phyloP scores from a whole-genome alignment of 2,329 filamentous ascomycete species.

The Westerdykella aurantiaca region DNA sequence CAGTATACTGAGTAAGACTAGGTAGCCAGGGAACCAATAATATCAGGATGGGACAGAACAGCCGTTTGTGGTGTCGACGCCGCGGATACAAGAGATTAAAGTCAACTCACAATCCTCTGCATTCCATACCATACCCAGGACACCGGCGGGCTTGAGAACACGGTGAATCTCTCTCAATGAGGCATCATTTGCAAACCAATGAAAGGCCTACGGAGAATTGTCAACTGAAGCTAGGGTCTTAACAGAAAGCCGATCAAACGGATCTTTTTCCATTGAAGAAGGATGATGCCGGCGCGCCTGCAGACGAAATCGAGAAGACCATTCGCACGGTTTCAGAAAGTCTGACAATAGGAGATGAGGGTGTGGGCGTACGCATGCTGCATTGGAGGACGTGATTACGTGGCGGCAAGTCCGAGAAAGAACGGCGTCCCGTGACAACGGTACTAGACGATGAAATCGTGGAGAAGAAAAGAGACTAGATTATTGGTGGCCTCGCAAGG shows the following conservation, averaged over 20 bases:
- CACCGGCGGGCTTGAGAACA: slow-evolving; percentile 55
- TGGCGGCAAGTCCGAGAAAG: not conserved
- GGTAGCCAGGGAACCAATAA: no score
- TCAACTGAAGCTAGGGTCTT: no score
- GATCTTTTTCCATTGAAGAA: no score
- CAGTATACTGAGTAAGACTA: no score
- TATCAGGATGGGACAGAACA: no score
- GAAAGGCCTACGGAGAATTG: slow-evolving; percentile 30
- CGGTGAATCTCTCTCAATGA: slow-evolving; percentile 62
- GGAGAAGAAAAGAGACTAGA: no score
- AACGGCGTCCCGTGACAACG: not conserved
- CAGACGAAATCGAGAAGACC: no score
- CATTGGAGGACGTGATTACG: not conserved
- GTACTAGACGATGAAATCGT: not conserved
- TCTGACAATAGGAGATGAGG: not conserved
- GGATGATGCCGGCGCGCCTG: no score
- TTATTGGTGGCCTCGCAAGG: no score
- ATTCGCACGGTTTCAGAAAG: no score
- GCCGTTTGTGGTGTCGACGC: not conserved
- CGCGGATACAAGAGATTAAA: not conserved
- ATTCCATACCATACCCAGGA: slow-evolving; percentile 67
- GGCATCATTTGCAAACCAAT: slow-evolving; percentile 61
- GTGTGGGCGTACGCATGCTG: not conserved
- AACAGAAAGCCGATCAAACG: no score
- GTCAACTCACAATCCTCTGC: slow-evolving; percentile 58